These are phyloP conservation scores for Tricholoma saponaceum DNA, from an alignment of 768 basidiomycete genomes.

Conservation along the genomic window DNA sequence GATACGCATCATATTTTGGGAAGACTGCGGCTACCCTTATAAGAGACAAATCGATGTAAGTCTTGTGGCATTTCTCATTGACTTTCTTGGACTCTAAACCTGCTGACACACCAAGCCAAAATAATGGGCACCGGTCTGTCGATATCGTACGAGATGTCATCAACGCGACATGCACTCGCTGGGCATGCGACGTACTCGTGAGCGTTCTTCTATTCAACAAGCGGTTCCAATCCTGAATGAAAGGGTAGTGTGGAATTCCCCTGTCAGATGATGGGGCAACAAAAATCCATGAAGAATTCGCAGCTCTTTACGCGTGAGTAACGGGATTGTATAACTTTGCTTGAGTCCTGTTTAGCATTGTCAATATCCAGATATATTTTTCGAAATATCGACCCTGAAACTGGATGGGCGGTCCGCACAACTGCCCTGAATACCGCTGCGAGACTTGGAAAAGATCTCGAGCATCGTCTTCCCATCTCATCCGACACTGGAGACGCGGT, in stretches of 20 bases:
- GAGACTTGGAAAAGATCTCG: slow-evolving; percentile 6
- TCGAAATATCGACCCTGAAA: slow-evolving; percentile 18
- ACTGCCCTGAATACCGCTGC: slow-evolving; percentile 12
- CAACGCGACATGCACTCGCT: slow-evolving; percentile 21
- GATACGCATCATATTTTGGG: slow-evolving; percentile 16
- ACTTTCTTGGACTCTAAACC: neutral
- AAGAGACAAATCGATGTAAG: slow-evolving; percentile 6
- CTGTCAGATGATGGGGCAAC: neutral
- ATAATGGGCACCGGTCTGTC: slow-evolving; percentile 8
- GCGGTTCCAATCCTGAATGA: neutral
- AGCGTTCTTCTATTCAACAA: neutral
- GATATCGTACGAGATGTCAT: slow-evolving; percentile 22
- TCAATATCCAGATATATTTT: slow-evolving; percentile 15
- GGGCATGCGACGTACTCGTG: slow-evolving; percentile 24
- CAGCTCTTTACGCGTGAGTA: slow-evolving; percentile 16
- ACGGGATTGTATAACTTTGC: neutral
- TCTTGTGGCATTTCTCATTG: neutral
- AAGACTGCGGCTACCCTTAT: slow-evolving; percentile 11
- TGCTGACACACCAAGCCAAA: slow-evolving; percentile 3
- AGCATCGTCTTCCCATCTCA: slow-evolving; percentile 7
- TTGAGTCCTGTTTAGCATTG: neutral
- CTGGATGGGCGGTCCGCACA: slow-evolving; percentile 14
- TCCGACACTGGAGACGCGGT: neutral
- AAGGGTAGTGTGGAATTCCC: slow-evolving; percentile 8
- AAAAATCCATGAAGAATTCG: slow-evolving; percentile 10